phyloP scores from a whole-genome alignment of 805 yeast species.

The Kuraishia ogatae region DNA sequence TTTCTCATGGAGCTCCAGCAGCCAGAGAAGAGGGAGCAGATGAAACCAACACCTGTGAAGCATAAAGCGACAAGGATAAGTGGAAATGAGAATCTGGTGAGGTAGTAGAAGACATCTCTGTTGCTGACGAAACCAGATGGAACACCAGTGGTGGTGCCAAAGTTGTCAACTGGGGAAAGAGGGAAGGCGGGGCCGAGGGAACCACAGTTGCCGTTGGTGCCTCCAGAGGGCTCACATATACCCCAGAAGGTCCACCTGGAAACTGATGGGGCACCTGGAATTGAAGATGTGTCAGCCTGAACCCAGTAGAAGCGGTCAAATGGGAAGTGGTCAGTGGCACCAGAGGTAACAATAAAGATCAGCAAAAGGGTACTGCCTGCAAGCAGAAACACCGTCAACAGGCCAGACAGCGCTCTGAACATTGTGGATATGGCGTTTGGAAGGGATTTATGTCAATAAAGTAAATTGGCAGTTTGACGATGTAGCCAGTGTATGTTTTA shows the following conservation, averaged over 20 bases:
- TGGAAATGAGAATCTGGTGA: slow-evolving; percentile 60
- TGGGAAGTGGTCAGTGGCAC: slow-evolving; percentile 50
- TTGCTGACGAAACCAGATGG: slow-evolving; percentile 45
- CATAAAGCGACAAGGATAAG: slow-evolving; percentile 51
- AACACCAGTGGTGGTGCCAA: slow-evolving; percentile 40
- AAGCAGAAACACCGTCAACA: slow-evolving; percentile 14
- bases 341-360: slow-evolving; percentile 55
- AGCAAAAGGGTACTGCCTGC: slow-evolving; percentile 42
- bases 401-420: not conserved
- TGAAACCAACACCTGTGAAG: slow-evolving; percentile 54
- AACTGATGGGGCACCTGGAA: slow-evolving; percentile 35
- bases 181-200: slow-evolving; percentile 59
- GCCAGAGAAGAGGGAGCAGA: slow-evolving; percentile 45
- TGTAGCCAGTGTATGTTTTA: not conserved
- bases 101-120: slow-evolving; percentile 52
- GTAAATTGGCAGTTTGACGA: not conserved
- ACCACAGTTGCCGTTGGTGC: slow-evolving; percentile 24
- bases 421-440: not conserved
- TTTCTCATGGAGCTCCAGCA: slow-evolving; percentile 48
- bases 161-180: slow-evolving; percentile 68
- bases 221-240: slow-evolving; percentile 37
- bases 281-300: slow-evolving; percentile 54
- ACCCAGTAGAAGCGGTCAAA: slow-evolving; percentile 64
- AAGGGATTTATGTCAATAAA: not conserved
- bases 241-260: slow-evolving; percentile 89